A percentile compares a stretch with the other conserved stretches of the same genome.
phyloP scores from a whole-genome alignment of 1,284 basidiomycete species.

The Pisolithus thermaeus region DNA sequence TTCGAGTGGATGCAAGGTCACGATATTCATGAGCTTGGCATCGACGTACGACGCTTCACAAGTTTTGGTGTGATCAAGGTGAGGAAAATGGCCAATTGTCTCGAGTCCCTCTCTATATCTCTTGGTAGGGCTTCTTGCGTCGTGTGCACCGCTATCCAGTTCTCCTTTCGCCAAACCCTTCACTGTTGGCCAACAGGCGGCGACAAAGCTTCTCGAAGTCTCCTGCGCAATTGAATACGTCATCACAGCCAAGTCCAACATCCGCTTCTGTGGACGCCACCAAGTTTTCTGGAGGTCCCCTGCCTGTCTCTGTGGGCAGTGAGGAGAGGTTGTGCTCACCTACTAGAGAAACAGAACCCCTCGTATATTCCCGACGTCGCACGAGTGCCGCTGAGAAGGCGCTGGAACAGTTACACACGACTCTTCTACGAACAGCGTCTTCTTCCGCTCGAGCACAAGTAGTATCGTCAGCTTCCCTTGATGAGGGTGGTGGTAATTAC shows the following conservation, averaged over 20 bases:
- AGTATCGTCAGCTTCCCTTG: constrained; percentile 12
- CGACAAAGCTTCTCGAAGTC: constrained; percentile 37
- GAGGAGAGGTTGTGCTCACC: constrained; percentile 24
- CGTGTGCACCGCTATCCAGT: constrained; percentile 92
- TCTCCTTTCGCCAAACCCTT: constrained; percentile 41
- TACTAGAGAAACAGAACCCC: constrained; percentile 14
- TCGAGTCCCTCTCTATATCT: background rate
- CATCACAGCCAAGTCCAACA: constrained; percentile 20
- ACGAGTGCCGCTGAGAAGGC: constrained; percentile 55
- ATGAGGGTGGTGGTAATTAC: constrained; percentile 9
- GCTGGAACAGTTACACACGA: constrained; percentile 50
- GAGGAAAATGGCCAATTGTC: constrained; percentile 1
- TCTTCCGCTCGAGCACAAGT: constrained; percentile 23
- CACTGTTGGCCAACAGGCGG: constrained; percentile 29
- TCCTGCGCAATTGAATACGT: constrained; percentile 19
- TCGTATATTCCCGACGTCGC: constrained; percentile 26
- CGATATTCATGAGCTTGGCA: constrained; percentile 64
- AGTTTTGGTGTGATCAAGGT: constrained; percentile 98
- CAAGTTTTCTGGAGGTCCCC: constrained; percentile 28
- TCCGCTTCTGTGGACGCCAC: constrained; percentile 21
- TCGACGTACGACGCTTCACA: constrained; percentile 92
- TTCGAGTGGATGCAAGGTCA: constrained; percentile 86
- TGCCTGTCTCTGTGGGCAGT: constrained; percentile 26
- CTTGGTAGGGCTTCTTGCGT: constrained; percentile 78
- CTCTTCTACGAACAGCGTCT: constrained; percentile 35